Conservation (phyloP, 306 rosid species). For the Vicia faba region DNA sequence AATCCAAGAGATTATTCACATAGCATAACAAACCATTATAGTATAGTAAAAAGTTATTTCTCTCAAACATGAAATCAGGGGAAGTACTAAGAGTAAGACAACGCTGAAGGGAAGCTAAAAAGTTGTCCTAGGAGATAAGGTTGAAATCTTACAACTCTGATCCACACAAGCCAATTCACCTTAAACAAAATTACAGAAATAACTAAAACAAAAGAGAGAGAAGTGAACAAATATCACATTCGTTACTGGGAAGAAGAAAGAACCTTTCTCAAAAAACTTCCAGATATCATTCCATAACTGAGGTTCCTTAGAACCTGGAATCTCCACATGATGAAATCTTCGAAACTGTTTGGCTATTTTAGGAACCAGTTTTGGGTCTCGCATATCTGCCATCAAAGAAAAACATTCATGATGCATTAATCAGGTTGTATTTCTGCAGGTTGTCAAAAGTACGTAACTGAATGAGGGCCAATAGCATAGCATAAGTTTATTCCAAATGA, state of each 20-base stretch:
- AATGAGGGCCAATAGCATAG: constrained; percentile 13
- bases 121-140: neutral
- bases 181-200: constrained; percentile 5
- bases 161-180: constrained; percentile 20
- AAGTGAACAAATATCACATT: constrained; percentile 7
- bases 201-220: neutral
- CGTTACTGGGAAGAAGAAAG: constrained; percentile 31
- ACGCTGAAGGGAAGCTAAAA: constrained; percentile 20
- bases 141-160: constrained; percentile 13
- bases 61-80: constrained; percentile 10
- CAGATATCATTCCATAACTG: constrained; percentile 81
- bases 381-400: constrained; percentile 67
- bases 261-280: constrained; percentile 84
- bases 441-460: constrained; percentile 38
- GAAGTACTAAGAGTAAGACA: constrained; percentile 10
- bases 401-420: constrained; percentile 37
- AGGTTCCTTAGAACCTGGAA: constrained; percentile 91
- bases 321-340: constrained; percentile 73
- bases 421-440: constrained; percentile 32
- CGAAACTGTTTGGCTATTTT: constrained; percentile 72
- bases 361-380: constrained; percentile 70
- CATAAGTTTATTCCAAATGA: constrained; percentile 23
- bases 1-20: constrained; percentile 6
- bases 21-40: constrained; percentile 1
- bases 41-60: neutral